These are phyloP conservation scores for Phytopythium sindhum DNA, from an alignment of 352 stramenopile species.

Conservation along the genomic window DNA sequence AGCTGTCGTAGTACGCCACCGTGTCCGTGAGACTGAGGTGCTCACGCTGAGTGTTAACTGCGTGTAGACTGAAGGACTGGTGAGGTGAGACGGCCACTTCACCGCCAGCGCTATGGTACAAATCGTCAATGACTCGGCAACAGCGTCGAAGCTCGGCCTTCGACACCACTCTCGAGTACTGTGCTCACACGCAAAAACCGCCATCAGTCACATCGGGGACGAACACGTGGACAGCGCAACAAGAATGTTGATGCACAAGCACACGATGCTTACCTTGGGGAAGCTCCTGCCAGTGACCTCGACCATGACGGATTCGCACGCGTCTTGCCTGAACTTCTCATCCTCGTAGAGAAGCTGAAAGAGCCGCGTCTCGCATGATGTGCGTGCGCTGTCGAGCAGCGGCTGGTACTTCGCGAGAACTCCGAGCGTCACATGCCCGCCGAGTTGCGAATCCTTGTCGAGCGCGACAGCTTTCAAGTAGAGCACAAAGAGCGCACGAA, in stretches of 20 bases:
- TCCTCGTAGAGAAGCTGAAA: conserved; percentile 67
- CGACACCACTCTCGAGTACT: conserved; percentile 47
- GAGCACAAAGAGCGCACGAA: conserved; percentile 40
- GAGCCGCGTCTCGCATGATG: conserved; percentile 53
- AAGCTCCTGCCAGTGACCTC: conserved; percentile 61
- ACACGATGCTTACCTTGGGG: conserved; percentile 26
- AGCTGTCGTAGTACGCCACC: conserved; percentile 54
- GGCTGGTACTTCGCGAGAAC: conserved; percentile 45
- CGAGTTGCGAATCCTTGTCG: conserved; percentile 33
- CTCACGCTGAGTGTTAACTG: conserved; percentile 31
- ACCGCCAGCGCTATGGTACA: conserved; percentile 32
- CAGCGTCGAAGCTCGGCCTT: conserved; percentile 52
- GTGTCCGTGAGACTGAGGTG: conserved; percentile 58
- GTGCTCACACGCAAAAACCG: not conserved
- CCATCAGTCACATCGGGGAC: too few relatives aligned
- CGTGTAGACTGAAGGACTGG: conserved; percentile 52
- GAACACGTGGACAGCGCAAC: too few relatives aligned
- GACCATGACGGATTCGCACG: conserved; percentile 40
- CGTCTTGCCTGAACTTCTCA: conserved; percentile 46
- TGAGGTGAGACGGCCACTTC: conserved; percentile 26
- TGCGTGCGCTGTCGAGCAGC: conserved; percentile 43
- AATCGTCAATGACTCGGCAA: conserved; percentile 45
- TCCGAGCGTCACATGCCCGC: conserved; percentile 20
- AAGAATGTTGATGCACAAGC: too few relatives aligned
- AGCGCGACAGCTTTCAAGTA: conserved; percentile 43